Base-by-base conservation (phyloP, 2,329 filamentous ascomycete species). In the Colletotrichum acutatum region DNA sequence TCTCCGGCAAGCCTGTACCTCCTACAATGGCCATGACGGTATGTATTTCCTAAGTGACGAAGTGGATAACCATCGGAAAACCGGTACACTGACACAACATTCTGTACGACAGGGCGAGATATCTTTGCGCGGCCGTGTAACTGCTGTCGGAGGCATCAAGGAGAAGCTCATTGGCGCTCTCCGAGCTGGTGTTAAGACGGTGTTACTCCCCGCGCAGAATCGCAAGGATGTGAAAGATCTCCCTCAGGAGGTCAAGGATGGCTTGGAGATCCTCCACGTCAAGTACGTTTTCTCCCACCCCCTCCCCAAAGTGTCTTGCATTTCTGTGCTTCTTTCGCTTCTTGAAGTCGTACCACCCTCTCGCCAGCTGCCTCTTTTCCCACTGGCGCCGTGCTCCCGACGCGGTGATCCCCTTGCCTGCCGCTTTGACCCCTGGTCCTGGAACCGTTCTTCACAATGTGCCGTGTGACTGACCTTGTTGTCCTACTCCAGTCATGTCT, bases 151-250 rank as follows among this genome's bases (percentile, higher is more conserved):
- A 66, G 97, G 97, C 22, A 98, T 99, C 85, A 98, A 98, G 84
- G 96, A 99, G 90, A 99, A 99, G 83, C 88, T 98, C 66, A 98
- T 99, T 80, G 97, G 97, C 26, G 97, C 97, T 9, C 87, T 97
- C 80, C 90, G 96, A 68, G 97, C 97, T 2, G 97, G 97, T 32
- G 96, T 99, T 74, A 97, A 98, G 88, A 96, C 94, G 37, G 96
- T 99, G 8, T 82, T 99, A 73, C 86, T 99, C 8, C 97, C 97
- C 3, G 90, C 92, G 37, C 93, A 94, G 77, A 99, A 99, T 82
- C 90, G 92, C 75, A 98, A 98, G 84, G 97, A 99, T 80, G 93
- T 94, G 71, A 94, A 93, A 82, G 96, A 98, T 83, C 86, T 98
- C 68, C 97, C 97, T 0, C 88, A 93, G 75, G 97, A 99, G 84